These are phyloP conservation scores for Macrolepiota albuminosa DNA, from an alignment of 768 basidiomycete species.

Conservation along the genomic window DNA sequence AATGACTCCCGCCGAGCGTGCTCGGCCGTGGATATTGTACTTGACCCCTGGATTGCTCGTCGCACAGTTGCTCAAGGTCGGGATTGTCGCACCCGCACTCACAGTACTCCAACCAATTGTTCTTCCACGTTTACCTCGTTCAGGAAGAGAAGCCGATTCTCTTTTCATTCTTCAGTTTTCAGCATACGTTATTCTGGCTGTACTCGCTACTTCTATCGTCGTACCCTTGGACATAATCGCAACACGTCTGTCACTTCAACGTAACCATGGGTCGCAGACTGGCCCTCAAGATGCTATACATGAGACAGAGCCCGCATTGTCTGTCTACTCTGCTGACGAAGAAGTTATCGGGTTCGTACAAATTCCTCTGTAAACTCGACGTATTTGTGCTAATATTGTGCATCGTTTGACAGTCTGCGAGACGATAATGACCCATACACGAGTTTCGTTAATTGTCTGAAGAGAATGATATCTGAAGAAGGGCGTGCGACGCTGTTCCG, in stretches of 20 bases:
- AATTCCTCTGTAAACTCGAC: background rate
- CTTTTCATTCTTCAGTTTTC: background rate
- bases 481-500: conserved; percentile 67
- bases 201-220: conserved; percentile 50
- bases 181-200: conserved; percentile 35
- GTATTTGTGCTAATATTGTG: conserved; percentile 4
- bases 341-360: conserved; percentile 10
- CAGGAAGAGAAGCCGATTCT: background rate
- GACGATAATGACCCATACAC: conserved; percentile 73
- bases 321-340: conserved; percentile 6
- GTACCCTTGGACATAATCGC: conserved; percentile 75
- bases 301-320: background rate
- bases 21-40: conserved; percentile 73
- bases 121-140: background rate
- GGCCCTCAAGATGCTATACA: conserved; percentile 25
- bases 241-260: conserved; percentile 72
- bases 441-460: conserved; percentile 66
- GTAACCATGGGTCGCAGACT: conserved; percentile 64
- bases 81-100: conserved; percentile 27
- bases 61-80: conserved; percentile 41
- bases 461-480: conserved; percentile 72
- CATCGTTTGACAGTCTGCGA: conserved; percentile 42
- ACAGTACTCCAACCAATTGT: background rate
- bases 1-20: conserved; percentile 73
- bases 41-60: conserved; percentile 69